Conservation (phyloP, 83 land plant species). For the Larix sibirica region DNA sequence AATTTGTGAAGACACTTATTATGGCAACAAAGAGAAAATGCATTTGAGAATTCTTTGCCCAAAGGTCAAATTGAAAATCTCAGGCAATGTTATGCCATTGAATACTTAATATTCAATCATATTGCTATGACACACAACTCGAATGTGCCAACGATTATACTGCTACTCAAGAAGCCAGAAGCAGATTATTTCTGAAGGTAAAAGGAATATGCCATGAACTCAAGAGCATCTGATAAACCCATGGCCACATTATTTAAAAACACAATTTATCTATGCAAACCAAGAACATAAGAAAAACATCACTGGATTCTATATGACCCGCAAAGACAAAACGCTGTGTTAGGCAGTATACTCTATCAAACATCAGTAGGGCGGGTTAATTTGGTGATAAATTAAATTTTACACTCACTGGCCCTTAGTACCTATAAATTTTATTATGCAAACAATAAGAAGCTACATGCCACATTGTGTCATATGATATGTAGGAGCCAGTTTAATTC, state of each 20-base stretch:
- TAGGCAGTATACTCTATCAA: neutral
- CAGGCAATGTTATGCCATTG: neutral
- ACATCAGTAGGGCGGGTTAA: neutral
- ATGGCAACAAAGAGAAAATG: neutral
- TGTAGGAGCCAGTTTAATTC: neutral
- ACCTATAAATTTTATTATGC: neutral
- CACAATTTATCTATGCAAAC: neutral
- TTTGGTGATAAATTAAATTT: neutral
- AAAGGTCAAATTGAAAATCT: neutral
- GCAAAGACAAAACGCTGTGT: neutral
- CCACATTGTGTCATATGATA: neutral
- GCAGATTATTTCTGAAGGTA: neutral
- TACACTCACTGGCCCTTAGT: neutral
- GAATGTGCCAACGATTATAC: neutral
- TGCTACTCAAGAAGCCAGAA: neutral
- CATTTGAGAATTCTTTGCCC: neutral
- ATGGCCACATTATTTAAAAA: neutral
- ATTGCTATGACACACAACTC: neutral
- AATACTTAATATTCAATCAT: neutral
- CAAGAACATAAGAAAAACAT: neutral
- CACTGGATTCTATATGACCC: neutral
- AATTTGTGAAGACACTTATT: neutral
- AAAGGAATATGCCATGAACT: neutral
- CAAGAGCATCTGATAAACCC: neutral
- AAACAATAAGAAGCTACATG: neutral